A percentile compares a stretch with the other conserved stretches of the same genome.
These are phyloP conservation scores for Claviceps lovelessii DNA, from an alignment of 2,329 filamentous ascomycete genomes.

Conservation along the genomic window DNA sequence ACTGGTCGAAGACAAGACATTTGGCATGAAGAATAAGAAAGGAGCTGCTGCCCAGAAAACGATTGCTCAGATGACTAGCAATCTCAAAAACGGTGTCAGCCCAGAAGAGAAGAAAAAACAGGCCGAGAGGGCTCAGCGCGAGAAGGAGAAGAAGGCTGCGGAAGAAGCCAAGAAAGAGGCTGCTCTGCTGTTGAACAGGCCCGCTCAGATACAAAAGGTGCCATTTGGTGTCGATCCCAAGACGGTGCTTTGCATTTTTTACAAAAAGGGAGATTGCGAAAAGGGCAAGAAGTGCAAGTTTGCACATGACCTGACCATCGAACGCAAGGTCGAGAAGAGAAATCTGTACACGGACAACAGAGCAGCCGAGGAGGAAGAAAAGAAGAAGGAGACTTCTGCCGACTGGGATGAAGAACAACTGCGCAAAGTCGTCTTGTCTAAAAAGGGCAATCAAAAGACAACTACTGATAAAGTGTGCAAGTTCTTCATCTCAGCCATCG, in stretches of 20 bases:
- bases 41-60: constrained; percentile 78
- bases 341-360: constrained; percentile 79
- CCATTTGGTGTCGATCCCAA: constrained; percentile 97
- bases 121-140: constrained; percentile 51
- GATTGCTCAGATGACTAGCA: constrained; percentile 69
- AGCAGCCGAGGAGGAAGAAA: constrained; percentile 52
- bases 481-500: constrained; percentile 90
- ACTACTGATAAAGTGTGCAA: constrained; percentile 99
- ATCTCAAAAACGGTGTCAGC: constrained; percentile 59
- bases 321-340: constrained; percentile 85
- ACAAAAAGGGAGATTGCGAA: constrained; percentile 92
- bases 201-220: constrained; percentile 91
- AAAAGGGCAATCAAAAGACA: constrained; percentile 92
- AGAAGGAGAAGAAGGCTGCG: constrained; percentile 81
- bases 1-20: constrained; percentile 82
- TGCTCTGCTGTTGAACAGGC: constrained; percentile 73
- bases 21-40: constrained; percentile 99
- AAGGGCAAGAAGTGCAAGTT: constrained; percentile 99
- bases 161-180: constrained; percentile 72
- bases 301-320: constrained; percentile 75
- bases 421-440: constrained; percentile 76
- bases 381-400: constrained; percentile 87
- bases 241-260: constrained; percentile 92
- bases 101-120: constrained; percentile 74
- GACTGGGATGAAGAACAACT: constrained; percentile 98